Percentiles rank a stretch among this genome's conserved stretches.
Evolutionary conservation across 805 yeast genomes (phyloP).

Genomic region (Pichia paraexigua): DNA sequence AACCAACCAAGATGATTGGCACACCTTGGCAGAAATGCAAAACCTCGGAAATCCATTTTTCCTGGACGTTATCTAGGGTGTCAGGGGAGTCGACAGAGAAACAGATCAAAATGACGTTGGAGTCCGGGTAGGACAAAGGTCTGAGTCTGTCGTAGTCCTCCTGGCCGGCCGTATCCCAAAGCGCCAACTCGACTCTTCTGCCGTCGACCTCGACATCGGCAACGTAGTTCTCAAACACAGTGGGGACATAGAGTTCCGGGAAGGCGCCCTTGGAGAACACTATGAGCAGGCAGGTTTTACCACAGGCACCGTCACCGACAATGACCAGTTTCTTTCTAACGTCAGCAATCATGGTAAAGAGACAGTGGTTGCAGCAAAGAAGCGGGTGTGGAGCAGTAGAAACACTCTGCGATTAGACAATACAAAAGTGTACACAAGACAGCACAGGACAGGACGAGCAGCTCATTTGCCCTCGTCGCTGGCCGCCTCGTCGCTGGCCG

Average conservation of each 20-base stretch:
- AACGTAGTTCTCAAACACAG: slow-evolving; percentile 95
- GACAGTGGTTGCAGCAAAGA: background rate
- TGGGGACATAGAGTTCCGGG: slow-evolving; percentile 93
- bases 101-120: slow-evolving; percentile 86
- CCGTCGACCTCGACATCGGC: slow-evolving; percentile 93
- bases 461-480: too few relatives aligned
- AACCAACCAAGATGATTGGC: slow-evolving; percentile 87
- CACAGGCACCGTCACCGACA: slow-evolving; percentile 98
- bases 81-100: slow-evolving; percentile 88
- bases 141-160: slow-evolving; percentile 94
- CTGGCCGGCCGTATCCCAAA: slow-evolving; percentile 99
- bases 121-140: slow-evolving; percentile 87
- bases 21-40: slow-evolving; percentile 91
- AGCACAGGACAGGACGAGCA: too few relatives aligned
- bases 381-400: too few relatives aligned
- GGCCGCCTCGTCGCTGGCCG: too few relatives aligned
- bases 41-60: slow-evolving; percentile 93
- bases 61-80: slow-evolving; percentile 87
- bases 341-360: slow-evolving; percentile 33
- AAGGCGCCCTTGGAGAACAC: slow-evolving; percentile 80
- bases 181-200: slow-evolving; percentile 84
- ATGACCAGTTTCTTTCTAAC: slow-evolving; percentile 79
- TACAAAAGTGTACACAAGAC: too few relatives aligned
- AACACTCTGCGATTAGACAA: background rate
- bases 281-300: slow-evolving; percentile 87